These are phyloP conservation scores for Stromatinia cepivora DNA, from an alignment of 2,329 filamentous ascomycete genomes.

Conservation along the genomic window DNA sequence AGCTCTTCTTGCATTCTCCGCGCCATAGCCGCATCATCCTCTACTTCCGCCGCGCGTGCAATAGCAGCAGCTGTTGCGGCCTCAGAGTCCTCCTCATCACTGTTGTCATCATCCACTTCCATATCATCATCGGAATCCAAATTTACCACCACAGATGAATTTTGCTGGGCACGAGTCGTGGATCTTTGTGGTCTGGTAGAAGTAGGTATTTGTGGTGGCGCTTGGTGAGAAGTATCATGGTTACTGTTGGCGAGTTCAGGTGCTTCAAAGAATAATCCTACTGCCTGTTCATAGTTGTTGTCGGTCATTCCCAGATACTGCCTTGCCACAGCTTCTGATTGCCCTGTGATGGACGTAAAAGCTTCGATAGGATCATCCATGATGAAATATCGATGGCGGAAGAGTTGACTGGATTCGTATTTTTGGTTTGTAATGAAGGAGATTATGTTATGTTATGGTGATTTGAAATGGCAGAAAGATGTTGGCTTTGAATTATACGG, in stretches of 20 bases:
- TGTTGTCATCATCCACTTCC: constrained; percentile 48
- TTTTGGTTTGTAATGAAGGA: neutral
- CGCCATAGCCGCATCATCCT: constrained; percentile 93
- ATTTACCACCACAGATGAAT: constrained; percentile 63
- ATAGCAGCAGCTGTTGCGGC: constrained; percentile 41
- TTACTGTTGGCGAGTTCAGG: constrained; percentile 60
- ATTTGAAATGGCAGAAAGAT: neutral
- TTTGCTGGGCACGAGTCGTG: constrained; percentile 43
- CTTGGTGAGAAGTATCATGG: constrained; percentile 28
- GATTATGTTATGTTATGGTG: neutral
- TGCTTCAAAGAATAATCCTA: constrained; percentile 88
- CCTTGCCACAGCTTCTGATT: constrained; percentile 69
- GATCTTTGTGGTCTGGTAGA: constrained; percentile 34
- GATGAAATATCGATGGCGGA: constrained; percentile 19
- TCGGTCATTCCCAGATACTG: constrained; percentile 86
- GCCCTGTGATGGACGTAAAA: constrained; percentile 81
- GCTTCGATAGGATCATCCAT: constrained; percentile 66
- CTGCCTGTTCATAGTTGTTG: constrained; percentile 79
- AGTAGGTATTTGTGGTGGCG: constrained; percentile 37
- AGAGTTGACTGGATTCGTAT: neutral
- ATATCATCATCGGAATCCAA: constrained; percentile 80
- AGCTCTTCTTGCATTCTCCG: constrained; percentile 88
- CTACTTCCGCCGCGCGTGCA: constrained; percentile 58
- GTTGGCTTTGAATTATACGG: neutral
- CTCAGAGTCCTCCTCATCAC: constrained; percentile 40